Conservation (phyloP, 1,139 yeast species). For the Trichomonascaceae sp. region DNA sequence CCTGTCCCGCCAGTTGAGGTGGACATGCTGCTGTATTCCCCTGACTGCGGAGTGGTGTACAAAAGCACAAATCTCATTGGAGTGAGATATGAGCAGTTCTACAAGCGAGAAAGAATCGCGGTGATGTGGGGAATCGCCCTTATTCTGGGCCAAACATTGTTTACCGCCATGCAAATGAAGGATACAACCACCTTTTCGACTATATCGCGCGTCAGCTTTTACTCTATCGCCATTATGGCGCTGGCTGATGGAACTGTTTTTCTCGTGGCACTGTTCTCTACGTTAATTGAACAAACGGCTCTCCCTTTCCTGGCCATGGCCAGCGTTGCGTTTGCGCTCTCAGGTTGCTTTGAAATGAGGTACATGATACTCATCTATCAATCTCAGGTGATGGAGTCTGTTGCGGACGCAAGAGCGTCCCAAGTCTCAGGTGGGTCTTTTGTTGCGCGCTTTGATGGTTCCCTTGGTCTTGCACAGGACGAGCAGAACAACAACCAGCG, state of each 20-base stretch:
- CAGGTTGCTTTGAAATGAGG: constrained; percentile 66
- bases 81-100: constrained; percentile 38
- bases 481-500: constrained; percentile 1
- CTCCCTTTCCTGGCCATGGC: constrained; percentile 59
- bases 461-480: constrained; percentile 4
- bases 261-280: constrained; percentile 45
- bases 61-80: constrained; percentile 39
- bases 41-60: constrained; percentile 67
- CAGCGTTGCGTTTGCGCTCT: constrained; percentile 53
- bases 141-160: constrained; percentile 34
- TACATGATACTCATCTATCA: constrained; percentile 57
- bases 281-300: constrained; percentile 44
- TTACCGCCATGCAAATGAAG: constrained; percentile 54
- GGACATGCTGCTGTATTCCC: constrained; percentile 59
- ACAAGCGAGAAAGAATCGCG: constrained; percentile 24
- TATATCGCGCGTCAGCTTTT: constrained; percentile 54
- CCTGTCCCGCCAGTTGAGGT: constrained; percentile 43
- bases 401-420: constrained; percentile 37
- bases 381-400: constrained; percentile 63
- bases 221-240: constrained; percentile 42
- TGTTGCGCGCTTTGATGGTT: constrained; percentile 16
- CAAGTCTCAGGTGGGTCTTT: constrained; percentile 9
- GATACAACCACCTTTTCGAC: constrained; percentile 68
- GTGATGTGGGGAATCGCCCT: constrained; percentile 33
- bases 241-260: constrained; percentile 58